Evolutionary conservation across 116 monocot species (phyloP), one percentile per base, ranked within the genome.

Genomic region (Dioscorea cayenensis): DNA sequence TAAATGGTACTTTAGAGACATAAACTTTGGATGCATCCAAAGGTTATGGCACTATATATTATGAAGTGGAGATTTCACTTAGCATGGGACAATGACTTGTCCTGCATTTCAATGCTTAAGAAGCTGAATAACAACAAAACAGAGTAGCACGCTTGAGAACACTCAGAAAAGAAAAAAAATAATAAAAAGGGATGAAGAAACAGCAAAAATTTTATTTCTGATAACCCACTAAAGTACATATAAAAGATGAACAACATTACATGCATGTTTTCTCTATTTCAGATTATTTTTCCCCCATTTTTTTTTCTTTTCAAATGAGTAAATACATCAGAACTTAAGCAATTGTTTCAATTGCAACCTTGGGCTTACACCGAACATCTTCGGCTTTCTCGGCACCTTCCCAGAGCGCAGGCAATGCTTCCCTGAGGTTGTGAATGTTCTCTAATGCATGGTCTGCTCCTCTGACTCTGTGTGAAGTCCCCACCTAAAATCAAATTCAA

Each of bases 371-470:
- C 20, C 37, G 48, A 2, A 73, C 72, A 19, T 85, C 85, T 17
- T 77, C 83, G 0, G 76, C 7, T 65, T 79, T 89, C 63, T 83
- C 81, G 23, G 75, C 77, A 21, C 71, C 74, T 51, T 82, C 82
- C 90, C 93, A 90, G 23, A 94, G 84, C 83, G 87, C 89, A 18
- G 89, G 90, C 78, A 94, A 60, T 38, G 90, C 93, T 64, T 94
- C 90, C 65, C 75, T 89, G 21, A 94, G 78, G 71, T 90, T 90
- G 73, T 94, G 93, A 27, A 90, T 87, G 81, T 75, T 94, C 63
- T 87, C 90, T 64, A 94, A 18, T n/a, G 83, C 82, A 73, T 94
- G 77, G 65, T 94, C 93, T 59, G 93, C 87, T 10, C 84, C 89
- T 76, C 83, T 90, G 1, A 73, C 66, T 43, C 83, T 87, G 5